Conservation (phyloP, 371 early-diverging fungal genomes). For the Parasitella parasitica region DNA sequence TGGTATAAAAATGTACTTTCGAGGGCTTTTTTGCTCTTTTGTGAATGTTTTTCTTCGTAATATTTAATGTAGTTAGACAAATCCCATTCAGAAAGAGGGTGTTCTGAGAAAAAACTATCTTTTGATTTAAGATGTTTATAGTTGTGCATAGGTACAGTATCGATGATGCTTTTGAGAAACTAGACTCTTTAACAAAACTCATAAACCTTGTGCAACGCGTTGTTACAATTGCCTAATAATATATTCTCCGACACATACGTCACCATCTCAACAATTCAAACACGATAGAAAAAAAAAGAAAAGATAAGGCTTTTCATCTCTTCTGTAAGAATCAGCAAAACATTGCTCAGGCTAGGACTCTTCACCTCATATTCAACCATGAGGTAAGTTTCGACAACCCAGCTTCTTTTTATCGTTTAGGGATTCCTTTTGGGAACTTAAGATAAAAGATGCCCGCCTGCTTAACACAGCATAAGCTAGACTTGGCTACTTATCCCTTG, state of each 20-base stretch:
- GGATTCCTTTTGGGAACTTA: constrained; percentile 13
- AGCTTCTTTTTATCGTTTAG: constrained; percentile 14
- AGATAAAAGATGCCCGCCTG: constrained; percentile 16
- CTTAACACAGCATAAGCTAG: constrained; percentile 16
- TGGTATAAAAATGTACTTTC: constrained; percentile 12
- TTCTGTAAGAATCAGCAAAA: constrained; percentile 8
- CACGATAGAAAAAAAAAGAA: neutral
- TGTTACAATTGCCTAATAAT: neutral
- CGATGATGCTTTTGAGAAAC: constrained; percentile 1
- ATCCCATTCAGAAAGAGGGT: constrained; percentile 3
- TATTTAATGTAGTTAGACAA: constrained; percentile 12
- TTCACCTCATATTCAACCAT: constrained; percentile 9
- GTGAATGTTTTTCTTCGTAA: constrained; percentile 10
- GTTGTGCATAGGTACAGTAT: constrained; percentile 5
- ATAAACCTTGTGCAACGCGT: constrained; percentile 4
- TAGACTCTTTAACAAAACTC: constrained; percentile 5
- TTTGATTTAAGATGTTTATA: constrained; percentile 10
- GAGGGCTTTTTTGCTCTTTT: constrained; percentile 12
- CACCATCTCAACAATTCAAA: neutral
- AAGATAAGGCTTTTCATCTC: constrained; percentile 3
- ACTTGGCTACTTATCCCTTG: constrained; percentile 15
- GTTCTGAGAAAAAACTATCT: constrained; percentile 11
- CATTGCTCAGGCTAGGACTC: constrained; percentile 11
- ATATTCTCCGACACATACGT: constrained; percentile 5
- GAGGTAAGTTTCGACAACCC: constrained; percentile 10